Evolutionary conservation across 306 rosid species (phyloP), one percentile per base, ranked within the genome.

Genomic region (Betula pendula): DNA sequence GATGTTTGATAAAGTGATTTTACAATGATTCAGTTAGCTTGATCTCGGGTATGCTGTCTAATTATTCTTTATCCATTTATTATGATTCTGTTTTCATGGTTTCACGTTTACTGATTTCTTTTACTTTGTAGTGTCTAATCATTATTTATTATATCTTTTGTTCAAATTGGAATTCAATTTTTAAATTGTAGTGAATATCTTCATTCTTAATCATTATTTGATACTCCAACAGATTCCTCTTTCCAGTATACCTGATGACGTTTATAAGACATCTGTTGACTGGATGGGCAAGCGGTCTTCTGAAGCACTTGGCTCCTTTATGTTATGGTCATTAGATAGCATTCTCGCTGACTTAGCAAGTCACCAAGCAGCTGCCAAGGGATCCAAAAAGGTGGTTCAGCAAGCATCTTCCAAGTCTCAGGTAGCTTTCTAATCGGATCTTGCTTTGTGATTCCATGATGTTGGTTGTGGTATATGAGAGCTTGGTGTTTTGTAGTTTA

Each of bases 281-380:
- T 92, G 97, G 97, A 89, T 92, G 55, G 33, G 87, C 73, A 77
- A 81, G 65, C 83, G 79, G 52, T 82, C 91, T 47, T 47, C 76
- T 19, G 97, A 92, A 45, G 89, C 90, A 4, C 91, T 92, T 77
- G 83, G 85, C 66, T 83, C 89, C 59, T 89, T 88, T 73, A 84
- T 88, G 80, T 71, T 81, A 20, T 92, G 92, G 97, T 86, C 82
- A 14, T 81, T 89, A 59, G 97, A 90, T 33, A 84, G 89, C 80
- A 84, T 88, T 81, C 83, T 89, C 52, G 78, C 77, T 48, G 97
- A 92, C 85, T 76, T 89, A 59, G 77, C 83, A 65, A 79, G 20
- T 81, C 92, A 91, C 72, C 92, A 81, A 47, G 85, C 84, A 82
- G 75, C 69, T 75, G 73, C 72, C 65, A 91, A 86, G 92, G 89